A percentile compares a stretch with the other conserved stretches of the same genome.
phyloP scores from a whole-genome alignment of 2,329 filamentous ascomycete species.

The Fusarium gaditjirri region DNA sequence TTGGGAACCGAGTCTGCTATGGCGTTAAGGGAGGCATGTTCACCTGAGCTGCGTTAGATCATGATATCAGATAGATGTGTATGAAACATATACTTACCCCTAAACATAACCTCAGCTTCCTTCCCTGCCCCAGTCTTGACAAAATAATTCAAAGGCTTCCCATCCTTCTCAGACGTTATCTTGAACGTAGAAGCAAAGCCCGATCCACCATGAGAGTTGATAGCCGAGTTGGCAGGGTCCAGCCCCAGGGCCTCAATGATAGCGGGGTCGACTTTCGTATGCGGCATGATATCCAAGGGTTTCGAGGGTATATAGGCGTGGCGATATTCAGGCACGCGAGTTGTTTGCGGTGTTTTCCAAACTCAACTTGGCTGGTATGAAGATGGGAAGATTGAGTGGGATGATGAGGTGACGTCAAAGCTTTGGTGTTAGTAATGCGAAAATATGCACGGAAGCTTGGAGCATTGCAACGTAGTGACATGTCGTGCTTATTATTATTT shows the following conservation, averaged over 20 bases:
- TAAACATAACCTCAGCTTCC: constrained; percentile 75
- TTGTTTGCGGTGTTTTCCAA: not conserved
- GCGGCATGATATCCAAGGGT: constrained; percentile 9
- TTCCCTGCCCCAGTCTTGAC: constrained; percentile 75
- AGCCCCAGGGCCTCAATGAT: constrained; percentile 58
- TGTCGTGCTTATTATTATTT: not conserved
- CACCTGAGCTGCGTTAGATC: constrained; percentile 62
- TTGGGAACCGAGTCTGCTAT: constrained; percentile 77
- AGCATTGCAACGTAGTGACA: not conserved
- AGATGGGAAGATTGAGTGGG: constrained; percentile 13
- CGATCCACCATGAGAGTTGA: constrained; percentile 72
- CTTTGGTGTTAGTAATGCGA: constrained; percentile 37
- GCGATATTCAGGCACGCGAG: not conserved
- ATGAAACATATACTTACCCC: constrained; percentile 56
- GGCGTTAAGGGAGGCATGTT: constrained; percentile 85
- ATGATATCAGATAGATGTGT: not conserved
- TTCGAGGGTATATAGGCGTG: not conserved
- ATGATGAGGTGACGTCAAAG: constrained; percentile 47
- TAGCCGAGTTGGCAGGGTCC: constrained; percentile 69
- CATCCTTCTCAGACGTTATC: constrained; percentile 58
- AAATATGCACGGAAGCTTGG: constrained; percentile 8
- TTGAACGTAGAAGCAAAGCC: constrained; percentile 77
- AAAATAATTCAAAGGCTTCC: constrained; percentile 68
- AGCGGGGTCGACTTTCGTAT: constrained; percentile 25
- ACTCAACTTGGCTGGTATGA: not conserved